Evolutionary conservation across 805 yeast species (phyloP).

Genomic region (Ogataea zsoltii): DNA sequence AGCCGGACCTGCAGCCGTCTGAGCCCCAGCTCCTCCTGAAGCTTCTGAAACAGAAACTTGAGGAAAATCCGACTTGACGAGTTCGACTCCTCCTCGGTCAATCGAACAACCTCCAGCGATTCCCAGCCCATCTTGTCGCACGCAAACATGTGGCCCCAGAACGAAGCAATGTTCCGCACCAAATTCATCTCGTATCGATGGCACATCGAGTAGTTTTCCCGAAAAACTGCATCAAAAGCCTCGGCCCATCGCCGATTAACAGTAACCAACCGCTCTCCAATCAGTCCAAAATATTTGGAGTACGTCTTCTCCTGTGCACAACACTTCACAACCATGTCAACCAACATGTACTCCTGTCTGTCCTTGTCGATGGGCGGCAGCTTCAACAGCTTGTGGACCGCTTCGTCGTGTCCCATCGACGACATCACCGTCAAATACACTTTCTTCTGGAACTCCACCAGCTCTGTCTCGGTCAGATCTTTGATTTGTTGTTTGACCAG

Average conservation of each 20-base stretch:
- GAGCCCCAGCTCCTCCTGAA: conserved; percentile 76
- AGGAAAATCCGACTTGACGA: conserved; percentile 79
- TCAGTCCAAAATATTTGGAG: conserved; percentile 79
- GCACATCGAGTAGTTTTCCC: conserved; percentile 52
- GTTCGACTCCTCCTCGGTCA: conserved; percentile 74
- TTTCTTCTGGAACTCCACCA: conserved; percentile 66
- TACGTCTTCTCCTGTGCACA: conserved; percentile 86
- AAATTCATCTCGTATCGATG: conserved; percentile 73
- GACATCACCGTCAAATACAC: conserved; percentile 86
- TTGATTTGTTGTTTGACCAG: conserved; percentile 38
- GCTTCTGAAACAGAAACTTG: conserved; percentile 76
- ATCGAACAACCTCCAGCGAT: conserved; percentile 50
- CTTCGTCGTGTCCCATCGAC: conserved; percentile 88
- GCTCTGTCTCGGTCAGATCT: conserved; percentile 70
- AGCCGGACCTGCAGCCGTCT: conserved; percentile 49
- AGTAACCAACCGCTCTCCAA: conserved; percentile 64
- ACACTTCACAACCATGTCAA: conserved; percentile 74
- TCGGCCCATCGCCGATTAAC: conserved; percentile 56
- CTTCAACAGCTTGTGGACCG: conserved; percentile 78
- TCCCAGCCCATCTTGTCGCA: conserved; percentile 68
- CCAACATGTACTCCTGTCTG: conserved; percentile 52
- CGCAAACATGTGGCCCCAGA: conserved; percentile 84
- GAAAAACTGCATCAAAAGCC: conserved; percentile 55
- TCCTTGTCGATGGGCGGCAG: conserved; percentile 41
- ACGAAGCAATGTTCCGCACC: conserved; percentile 74